These are phyloP conservation scores for Lobosporangium transversale DNA, from an alignment of 192 early-diverging fungal genomes.

Conservation along the genomic window DNA sequence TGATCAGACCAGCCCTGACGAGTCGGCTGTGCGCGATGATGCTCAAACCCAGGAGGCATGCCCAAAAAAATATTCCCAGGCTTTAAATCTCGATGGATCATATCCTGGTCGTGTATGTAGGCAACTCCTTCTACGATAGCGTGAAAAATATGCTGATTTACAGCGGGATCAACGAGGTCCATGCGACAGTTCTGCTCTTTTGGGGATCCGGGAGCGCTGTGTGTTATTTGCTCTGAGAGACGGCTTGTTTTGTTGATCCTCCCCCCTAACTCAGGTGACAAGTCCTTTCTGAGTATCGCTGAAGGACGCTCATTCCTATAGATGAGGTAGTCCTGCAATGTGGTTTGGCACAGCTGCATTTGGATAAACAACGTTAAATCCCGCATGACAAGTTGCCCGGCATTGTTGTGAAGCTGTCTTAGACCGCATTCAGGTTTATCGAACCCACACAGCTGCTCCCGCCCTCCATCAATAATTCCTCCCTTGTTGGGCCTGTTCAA, in stretches of 20 bases:
- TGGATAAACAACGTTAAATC: constrained; percentile 78
- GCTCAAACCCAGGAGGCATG: constrained; percentile 16
- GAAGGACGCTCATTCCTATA: constrained; percentile 70
- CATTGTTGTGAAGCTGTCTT: constrained; percentile 9
- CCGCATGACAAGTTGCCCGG: constrained; percentile 21
- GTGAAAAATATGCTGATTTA: constrained; percentile 71
- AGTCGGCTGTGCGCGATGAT: constrained; percentile 8
- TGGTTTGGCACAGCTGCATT: constrained; percentile 92
- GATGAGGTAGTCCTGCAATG: constrained; percentile 72
- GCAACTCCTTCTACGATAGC: constrained; percentile 82
- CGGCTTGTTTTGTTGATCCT: too few relatives aligned
- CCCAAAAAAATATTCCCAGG: constrained; percentile 77
- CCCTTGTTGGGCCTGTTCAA: not conserved
- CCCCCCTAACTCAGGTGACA: too few relatives aligned
- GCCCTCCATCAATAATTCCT: constrained; percentile 24
- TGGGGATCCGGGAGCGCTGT: constrained; percentile 25
- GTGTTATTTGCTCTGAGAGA: constrained; percentile 7
- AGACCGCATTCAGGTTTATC: not conserved
- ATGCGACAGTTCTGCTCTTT: constrained; percentile 27
- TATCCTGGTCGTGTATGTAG: constrained; percentile 75
- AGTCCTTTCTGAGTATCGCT: constrained; percentile 2
- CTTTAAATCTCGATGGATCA: constrained; percentile 83
- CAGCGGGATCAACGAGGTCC: constrained; percentile 63
- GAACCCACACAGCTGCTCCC: constrained; percentile 14
- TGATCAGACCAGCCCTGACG: constrained; percentile 7